phyloP scores from a whole-genome alignment of 2,329 filamentous ascomycete genomes.

The Xylariales sp. region DNA sequence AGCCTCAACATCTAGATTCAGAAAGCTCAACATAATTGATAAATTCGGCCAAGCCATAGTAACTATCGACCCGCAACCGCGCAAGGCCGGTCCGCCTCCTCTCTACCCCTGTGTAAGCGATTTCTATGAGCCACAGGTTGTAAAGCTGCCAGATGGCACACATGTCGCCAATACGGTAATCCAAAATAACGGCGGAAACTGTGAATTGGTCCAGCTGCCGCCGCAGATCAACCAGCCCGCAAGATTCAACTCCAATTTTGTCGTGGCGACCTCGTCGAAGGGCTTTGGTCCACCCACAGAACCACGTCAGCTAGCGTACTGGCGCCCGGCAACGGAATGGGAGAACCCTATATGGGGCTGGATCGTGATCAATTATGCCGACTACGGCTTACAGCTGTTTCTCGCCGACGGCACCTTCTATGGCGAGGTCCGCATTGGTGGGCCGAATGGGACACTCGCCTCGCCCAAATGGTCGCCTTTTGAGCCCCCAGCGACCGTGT shows the following conservation, averaged over 20 bases:
- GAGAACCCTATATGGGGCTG: constrained; percentile 58
- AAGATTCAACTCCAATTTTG: constrained; percentile 52
- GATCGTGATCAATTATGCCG: constrained; percentile 56
- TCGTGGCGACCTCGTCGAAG: constrained; percentile 5
- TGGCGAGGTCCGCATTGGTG: constrained; percentile 55
- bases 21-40: constrained; percentile 60
- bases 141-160: constrained; percentile 28
- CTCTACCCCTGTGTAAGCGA: constrained; percentile 53
- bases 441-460: constrained; percentile 40
- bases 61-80: constrained; percentile 47
- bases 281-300: neutral
- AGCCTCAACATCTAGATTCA: constrained; percentile 11
- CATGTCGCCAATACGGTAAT: constrained; percentile 44
- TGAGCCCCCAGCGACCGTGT: constrained; percentile 20
- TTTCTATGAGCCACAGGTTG: constrained; percentile 48
- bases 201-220: constrained; percentile 52
- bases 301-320: constrained; percentile 5
- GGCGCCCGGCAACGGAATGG: constrained; percentile 49
- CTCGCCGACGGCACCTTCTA: constrained; percentile 56
- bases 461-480: constrained; percentile 53
- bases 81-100: constrained; percentile 31
- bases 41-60: constrained; percentile 59
- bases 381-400: constrained; percentile 58
- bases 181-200: constrained; percentile 16
- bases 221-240: constrained; percentile 51